Base-by-base conservation (phyloP, 2,329 filamentous ascomycete genomes). In the Colletotrichum filicis region DNA sequence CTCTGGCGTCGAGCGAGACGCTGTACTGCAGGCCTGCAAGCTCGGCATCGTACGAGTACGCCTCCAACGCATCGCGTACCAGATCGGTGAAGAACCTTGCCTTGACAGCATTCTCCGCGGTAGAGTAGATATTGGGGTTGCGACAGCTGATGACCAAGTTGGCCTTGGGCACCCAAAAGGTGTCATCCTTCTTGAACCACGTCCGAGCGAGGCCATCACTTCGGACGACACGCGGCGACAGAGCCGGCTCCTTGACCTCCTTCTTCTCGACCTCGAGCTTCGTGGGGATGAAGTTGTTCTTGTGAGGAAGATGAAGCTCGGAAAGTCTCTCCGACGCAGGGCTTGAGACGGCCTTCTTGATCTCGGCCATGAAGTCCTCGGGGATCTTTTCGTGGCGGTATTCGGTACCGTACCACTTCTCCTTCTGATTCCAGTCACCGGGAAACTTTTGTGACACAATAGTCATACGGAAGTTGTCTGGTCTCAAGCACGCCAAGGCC, bases 141-240 rank as follows among this genome's bases (percentile, higher is more conserved):
- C 92, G 91, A 76, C 97, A 88, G 76, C 92, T 94, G 75, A 98
- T 90, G 76, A 95, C 90, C 22, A 98, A 86, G 72, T 95, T 97
- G 4, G 94, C 97, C 82, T 97, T 98, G 9, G 97, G 97, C 11
- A 98, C 97, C 95, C 96, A 98, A 83, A 98, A 99, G 0, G 92
- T 95, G 78, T 99, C 97, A 78, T 99, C 97, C 84, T 98, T 98
- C 87, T 99, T 99, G 87, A 92, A 98, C 97, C 97, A 99, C 3
- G 94, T 93, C 35, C 95, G 92, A 1, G 94, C 92, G 42, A 91
- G 85, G 6, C 92, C 88, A 76, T 98, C 96, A 77, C 97, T 95
- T 76, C 95, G 92, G 74, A 99, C 92, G 28, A 99, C 87, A 74
- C 92, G 93, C 0, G 97, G 97, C 0, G 91, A 87, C 68, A 93